phyloP scores from a whole-genome alignment of 495 filamentous ascomycete genomes.

The Daldinia bambusicola region DNA sequence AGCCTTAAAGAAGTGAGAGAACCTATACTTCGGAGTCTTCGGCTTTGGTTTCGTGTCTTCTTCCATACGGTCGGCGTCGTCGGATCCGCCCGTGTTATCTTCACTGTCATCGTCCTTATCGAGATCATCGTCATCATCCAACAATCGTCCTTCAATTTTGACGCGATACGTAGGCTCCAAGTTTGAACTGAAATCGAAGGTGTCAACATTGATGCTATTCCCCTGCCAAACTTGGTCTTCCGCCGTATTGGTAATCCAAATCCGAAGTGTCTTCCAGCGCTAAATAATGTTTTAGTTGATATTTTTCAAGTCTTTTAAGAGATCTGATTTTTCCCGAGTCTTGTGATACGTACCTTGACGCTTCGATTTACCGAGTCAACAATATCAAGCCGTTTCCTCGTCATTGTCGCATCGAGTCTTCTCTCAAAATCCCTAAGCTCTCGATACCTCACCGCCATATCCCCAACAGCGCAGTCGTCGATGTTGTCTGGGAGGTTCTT shows the following conservation, averaged over 20 bases:
- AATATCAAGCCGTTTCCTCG: constrained; percentile 91
- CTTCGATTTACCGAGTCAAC: constrained; percentile 83
- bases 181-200: constrained; percentile 78
- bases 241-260: constrained; percentile 96
- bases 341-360: constrained; percentile 65
- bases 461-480: constrained; percentile 80
- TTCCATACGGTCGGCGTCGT: constrained; percentile 66
- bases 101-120: constrained; percentile 70
- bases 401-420: constrained; percentile 91
- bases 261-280: constrained; percentile 83
- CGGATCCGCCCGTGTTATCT: constrained; percentile 51
- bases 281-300: constrained; percentile 36
- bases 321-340: background rate
- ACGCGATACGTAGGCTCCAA: constrained; percentile 82
- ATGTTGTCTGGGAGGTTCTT: constrained; percentile 91
- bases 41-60: constrained; percentile 61
- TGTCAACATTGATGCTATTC: constrained; percentile 68
- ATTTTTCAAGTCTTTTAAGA: constrained; percentile 12
- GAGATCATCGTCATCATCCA: constrained; percentile 75
- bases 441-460: constrained; percentile 83
- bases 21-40: constrained; percentile 64
- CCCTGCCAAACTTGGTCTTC: constrained; percentile 96
- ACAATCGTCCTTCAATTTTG: constrained; percentile 89
- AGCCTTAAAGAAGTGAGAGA: constrained; percentile 96
- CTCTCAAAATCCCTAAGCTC: constrained; percentile 87